Percentiles rank a stretch among this genome's conserved stretches.
Conservation (phyloP, 352 stramenopile genomes). For the Phytopythium kandeliae region DNA sequence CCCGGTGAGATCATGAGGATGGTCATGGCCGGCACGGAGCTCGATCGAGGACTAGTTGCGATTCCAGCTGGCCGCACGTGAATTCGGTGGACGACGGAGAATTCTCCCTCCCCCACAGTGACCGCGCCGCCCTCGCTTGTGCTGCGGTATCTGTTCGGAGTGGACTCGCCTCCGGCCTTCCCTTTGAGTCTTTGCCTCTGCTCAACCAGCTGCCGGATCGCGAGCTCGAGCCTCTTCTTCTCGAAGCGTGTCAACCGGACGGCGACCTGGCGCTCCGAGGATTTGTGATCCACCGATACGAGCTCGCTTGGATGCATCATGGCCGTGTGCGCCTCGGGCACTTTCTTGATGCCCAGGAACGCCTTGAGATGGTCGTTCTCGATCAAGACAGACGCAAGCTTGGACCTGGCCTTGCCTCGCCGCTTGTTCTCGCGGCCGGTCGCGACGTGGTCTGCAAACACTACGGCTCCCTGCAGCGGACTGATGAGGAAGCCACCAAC, state of each 20-base stretch:
- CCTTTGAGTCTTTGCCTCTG: neutral
- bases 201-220: constrained; percentile 1
- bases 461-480: constrained; percentile 43
- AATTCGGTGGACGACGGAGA: neutral
- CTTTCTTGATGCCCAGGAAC: constrained; percentile 29
- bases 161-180: neutral
- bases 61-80: neutral
- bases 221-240: neutral
- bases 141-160: neutral
- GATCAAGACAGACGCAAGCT: constrained; percentile 31
- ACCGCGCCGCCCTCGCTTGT: neutral
- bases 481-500: constrained; percentile 43
- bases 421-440: constrained; percentile 59
- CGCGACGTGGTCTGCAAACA: constrained; percentile 63
- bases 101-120: too few relatives aligned
- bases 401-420: constrained; percentile 21
- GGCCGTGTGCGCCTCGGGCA: constrained; percentile 37
- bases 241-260: constrained; percentile 20
- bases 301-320: constrained; percentile 48
- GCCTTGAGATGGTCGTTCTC: constrained; percentile 42
- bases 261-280: constrained; percentile 25
- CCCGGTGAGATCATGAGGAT: constrained; percentile 70
- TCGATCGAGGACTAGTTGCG: neutral
- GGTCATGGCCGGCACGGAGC: constrained; percentile 48
- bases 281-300: constrained; percentile 17